Percentiles rank a stretch among this genome's conserved stretches.
Conservation (phyloP, 495 filamentous ascomycete genomes). For the Letharia columbiana region DNA sequence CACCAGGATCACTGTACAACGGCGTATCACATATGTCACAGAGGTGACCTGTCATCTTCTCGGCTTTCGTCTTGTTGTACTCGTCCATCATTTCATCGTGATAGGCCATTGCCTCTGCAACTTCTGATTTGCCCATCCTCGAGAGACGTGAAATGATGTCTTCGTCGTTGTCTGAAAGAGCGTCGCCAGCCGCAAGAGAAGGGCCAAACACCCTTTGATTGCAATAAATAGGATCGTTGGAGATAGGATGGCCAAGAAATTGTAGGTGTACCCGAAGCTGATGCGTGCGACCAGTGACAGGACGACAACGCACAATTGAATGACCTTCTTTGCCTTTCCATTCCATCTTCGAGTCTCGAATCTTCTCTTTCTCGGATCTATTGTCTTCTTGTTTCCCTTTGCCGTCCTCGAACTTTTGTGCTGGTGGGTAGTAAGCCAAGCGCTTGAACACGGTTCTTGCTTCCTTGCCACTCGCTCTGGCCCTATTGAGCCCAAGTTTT, state of each 20-base stretch:
- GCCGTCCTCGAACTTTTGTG: conserved; percentile 27
- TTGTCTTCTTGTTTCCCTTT: conserved; percentile 27
- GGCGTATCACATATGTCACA: conserved; percentile 79
- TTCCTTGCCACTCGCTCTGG: conserved; percentile 82
- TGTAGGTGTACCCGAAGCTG: conserved; percentile 94
- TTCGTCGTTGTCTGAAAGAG: conserved; percentile 62
- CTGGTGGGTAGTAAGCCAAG: conserved; percentile 73
- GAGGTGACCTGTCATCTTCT: conserved; percentile 78
- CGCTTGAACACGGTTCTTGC: conserved; percentile 85
- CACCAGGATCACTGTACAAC: conserved; percentile 83
- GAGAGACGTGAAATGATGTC: conserved; percentile 78
- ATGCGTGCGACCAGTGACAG: conserved; percentile 88
- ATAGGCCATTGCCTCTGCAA: conserved; percentile 84
- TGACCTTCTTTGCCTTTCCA: conserved; percentile 52
- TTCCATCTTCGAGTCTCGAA: conserved; percentile 23
- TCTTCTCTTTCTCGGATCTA: conserved; percentile 18
- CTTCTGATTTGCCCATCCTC: conserved; percentile 89
- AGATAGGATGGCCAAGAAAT: conserved; percentile 87
- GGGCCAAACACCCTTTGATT: conserved; percentile 87
- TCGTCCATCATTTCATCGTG: conserved; percentile 83
- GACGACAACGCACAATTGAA: conserved; percentile 89
- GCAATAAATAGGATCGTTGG: conserved; percentile 95
- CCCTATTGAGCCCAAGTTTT: conserved; percentile 87
- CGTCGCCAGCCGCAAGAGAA: conserved; percentile 63
- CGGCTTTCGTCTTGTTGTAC: conserved; percentile 78